Evolutionary conservation across 768 basidiomycete species (phyloP), one percentile per base, ranked within the genome.

Genomic region (Auricularia cornea): DNA sequence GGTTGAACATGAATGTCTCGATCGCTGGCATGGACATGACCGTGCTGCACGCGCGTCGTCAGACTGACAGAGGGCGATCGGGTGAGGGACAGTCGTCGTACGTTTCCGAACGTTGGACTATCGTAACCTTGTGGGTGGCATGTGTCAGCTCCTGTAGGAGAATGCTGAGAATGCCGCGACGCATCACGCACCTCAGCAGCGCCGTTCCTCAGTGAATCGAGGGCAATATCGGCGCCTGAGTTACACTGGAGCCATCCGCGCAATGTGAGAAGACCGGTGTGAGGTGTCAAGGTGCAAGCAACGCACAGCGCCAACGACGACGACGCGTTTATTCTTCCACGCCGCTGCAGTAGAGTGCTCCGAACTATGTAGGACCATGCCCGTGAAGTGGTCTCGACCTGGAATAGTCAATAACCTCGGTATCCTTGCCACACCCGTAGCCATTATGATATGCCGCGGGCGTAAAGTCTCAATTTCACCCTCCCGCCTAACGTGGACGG

Each of bases 151-250:
- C 38, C 20, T 48, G 6, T 20, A 20, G 20, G 20, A 48, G 1
- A 18, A 48, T 6, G 20, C 44, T 20, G 20, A 48, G 12, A 12
- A 20, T 48, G 20, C 23, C 11, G 2, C 44, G 20, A 18, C 44
- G 1, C 10, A 48, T 18, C 44, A 18, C 44, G 1, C 10, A 48
- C 44, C 44, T 48, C 44, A 14, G 44, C 16, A 20, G 44, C 44
- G 23, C 44, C 44, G 20, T 48, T 48, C 6, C 23, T 18, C 44
- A 48, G 6, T 23, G 23, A 20, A 23, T 48, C 60, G n/a, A 57
- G 60, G 12, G 48, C 60, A 8, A 64, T 64, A 41, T 64, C 64
- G n/a, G 64, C 48, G 23, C 32, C 64, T 6, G 51, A 54, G 12
- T 64, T 44, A 23, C 64, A 48, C 44, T 48, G 44, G n/a, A n/a